phyloP scores from a whole-genome alignment of 805 yeast genomes.

The Schwanniomyces sp. region DNA sequence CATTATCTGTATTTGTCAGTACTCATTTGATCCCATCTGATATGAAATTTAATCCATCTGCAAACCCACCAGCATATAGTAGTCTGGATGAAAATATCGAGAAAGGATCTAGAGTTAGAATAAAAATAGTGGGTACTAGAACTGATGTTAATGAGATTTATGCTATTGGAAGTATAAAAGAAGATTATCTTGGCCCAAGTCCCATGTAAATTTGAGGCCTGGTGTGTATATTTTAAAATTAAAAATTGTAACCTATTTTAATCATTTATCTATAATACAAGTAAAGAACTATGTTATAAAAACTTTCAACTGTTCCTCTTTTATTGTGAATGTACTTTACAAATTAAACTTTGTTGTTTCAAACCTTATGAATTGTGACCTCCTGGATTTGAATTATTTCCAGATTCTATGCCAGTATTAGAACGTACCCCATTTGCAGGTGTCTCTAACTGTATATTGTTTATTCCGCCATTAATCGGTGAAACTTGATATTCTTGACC shows the following conservation, averaged over 20 bases:
- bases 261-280: background rate
- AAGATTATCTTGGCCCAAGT: constrained; percentile 91
- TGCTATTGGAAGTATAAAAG: constrained; percentile 97
- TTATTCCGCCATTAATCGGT: constrained; percentile 19
- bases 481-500: constrained; percentile 8
- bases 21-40: constrained; percentile 94
- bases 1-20: constrained; percentile 89
- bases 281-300: background rate
- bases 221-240: background rate
- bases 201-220: constrained; percentile 29
- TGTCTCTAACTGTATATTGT: constrained; percentile 16
- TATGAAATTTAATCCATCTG: constrained; percentile 89
- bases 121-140: constrained; percentile 95
- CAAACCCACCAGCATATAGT: constrained; percentile 97
- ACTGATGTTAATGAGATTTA: constrained; percentile 96
- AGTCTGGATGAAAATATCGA: constrained; percentile 93
- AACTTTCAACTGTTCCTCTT: background rate
- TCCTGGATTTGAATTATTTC: background rate
- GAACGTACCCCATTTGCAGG: constrained; percentile 2
- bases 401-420: background rate
- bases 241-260: background rate
- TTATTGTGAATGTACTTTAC: background rate
- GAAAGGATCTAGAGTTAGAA: constrained; percentile 89
- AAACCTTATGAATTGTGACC: background rate
- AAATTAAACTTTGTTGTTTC: background rate